Conservation (phyloP, 2,329 filamentous ascomycete genomes). For the Cladophialophora immunda region DNA sequence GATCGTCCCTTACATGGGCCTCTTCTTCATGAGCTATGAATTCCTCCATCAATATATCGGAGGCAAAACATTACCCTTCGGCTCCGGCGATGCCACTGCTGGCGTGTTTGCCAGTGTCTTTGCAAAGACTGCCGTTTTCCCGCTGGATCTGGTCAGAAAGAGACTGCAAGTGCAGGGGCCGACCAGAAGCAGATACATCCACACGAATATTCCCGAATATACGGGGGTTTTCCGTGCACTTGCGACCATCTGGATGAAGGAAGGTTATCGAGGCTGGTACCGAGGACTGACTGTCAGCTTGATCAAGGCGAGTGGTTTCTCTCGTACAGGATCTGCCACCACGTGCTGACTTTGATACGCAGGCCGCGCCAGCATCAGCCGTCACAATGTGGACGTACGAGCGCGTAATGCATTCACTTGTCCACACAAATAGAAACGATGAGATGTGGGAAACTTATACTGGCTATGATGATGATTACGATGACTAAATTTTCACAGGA, state of each 20-base stretch:
- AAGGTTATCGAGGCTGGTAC: slow-evolving; percentile 84
- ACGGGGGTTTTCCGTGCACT: slow-evolving; percentile 72
- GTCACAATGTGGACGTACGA: slow-evolving; percentile 97
- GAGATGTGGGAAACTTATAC: slow-evolving; percentile 41
- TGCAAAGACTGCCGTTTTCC: slow-evolving; percentile 90
- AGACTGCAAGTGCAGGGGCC: slow-evolving; percentile 95
- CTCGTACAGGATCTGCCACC: background rate
- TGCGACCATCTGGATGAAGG: slow-evolving; percentile 70
- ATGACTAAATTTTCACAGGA: slow-evolving; percentile 38
- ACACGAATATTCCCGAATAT: slow-evolving; percentile 89
- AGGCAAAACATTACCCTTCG: slow-evolving; percentile 68
- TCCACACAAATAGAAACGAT: slow-evolving; percentile 46
- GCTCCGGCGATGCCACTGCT: slow-evolving; percentile 82
- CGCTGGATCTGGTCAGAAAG: slow-evolving; percentile 91
- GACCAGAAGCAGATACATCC: slow-evolving; percentile 78
- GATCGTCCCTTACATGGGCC: slow-evolving; percentile 95
- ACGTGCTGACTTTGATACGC: slow-evolving; percentile 7
- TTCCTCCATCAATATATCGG: slow-evolving; percentile 69
- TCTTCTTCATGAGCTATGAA: slow-evolving; percentile 94
- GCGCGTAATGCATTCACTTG: slow-evolving; percentile 70
- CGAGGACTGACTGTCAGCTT: slow-evolving; percentile 87
- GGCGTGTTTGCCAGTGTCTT: slow-evolving; percentile 80
- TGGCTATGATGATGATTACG: slow-evolving; percentile 38
- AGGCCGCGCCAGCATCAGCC: slow-evolving; percentile 83
- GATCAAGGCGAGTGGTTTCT: slow-evolving; percentile 69